phyloP scores from a whole-genome alignment of 2,329 filamentous ascomycete species.

The Blastomyces emzantsi region DNA sequence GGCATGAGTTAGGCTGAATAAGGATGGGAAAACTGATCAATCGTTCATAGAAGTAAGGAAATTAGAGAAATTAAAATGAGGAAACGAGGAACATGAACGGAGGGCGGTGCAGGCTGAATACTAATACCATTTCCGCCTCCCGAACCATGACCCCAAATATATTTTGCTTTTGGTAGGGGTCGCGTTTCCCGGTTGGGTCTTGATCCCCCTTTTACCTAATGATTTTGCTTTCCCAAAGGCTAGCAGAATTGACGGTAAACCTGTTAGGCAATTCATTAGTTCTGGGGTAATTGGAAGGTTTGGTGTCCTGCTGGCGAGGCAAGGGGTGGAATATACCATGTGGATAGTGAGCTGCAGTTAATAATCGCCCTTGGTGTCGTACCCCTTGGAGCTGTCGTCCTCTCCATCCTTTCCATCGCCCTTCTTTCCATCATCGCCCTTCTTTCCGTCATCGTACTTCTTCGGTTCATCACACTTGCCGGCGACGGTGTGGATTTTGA shows the following conservation, averaged over 20 bases:
- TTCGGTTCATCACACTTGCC: conserved; percentile 6
- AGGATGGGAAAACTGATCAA: conserved; percentile 8
- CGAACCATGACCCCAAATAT: background rate
- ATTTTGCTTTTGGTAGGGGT: background rate
- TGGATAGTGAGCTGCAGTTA: background rate
- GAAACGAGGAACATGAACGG: background rate
- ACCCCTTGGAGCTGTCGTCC: background rate
- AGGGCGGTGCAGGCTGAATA: background rate
- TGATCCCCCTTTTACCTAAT: background rate
- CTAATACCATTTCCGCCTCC: background rate
- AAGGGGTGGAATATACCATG: background rate
- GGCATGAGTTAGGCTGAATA: conserved; percentile 15
- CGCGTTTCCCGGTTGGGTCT: background rate
- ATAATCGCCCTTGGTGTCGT: conserved; percentile 4
- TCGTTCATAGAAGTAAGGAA: conserved; percentile 6
- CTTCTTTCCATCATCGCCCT: background rate
- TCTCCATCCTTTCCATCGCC: background rate
- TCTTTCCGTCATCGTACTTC: conserved; percentile 3
- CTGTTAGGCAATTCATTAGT: background rate
- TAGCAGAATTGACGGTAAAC: background rate
- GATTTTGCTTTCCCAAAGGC: background rate
- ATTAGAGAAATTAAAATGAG: conserved; percentile 1
- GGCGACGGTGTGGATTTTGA: conserved; percentile 4
- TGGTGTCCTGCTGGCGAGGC: background rate
- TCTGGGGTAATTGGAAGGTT: background rate